These are phyloP conservation scores for Xanthoconium separans DNA, from an alignment of 1,284 basidiomycete genomes.

Conservation along the genomic window DNA sequence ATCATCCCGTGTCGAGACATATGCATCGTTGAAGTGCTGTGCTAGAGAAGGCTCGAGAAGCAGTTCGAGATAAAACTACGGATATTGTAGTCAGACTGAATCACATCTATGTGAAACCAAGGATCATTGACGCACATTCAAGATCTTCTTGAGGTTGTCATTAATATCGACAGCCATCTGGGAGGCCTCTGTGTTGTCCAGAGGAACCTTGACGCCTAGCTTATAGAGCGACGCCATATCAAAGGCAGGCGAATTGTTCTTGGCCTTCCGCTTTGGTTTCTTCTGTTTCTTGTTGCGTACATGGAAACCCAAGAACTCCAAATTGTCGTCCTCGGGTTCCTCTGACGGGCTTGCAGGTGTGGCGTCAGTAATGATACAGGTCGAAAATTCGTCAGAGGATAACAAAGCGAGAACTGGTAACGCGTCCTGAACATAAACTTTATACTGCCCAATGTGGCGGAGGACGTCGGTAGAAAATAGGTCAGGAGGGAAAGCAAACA, in stretches of 20 bases:
- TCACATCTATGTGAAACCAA: not conserved
- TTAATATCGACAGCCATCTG: constrained; percentile 21
- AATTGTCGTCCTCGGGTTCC: constrained; percentile 3
- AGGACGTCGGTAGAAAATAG: constrained; percentile 8
- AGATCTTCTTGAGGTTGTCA: constrained; percentile 21
- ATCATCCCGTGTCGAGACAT: not conserved
- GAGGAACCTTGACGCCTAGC: constrained; percentile 28
- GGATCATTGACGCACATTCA: constrained; percentile 27
- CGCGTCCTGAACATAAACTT: constrained; percentile 22
- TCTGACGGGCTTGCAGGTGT: not conserved
- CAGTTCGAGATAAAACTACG: constrained; percentile 25
- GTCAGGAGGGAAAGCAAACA: constrained; percentile 22
- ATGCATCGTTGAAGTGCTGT: constrained; percentile 14
- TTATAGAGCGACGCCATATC: constrained; percentile 30
- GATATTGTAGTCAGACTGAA: not conserved
- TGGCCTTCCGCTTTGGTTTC: constrained; percentile 14
- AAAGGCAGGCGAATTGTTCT: constrained; percentile 4
- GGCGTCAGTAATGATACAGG: not conserved
- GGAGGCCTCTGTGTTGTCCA: constrained; percentile 21
- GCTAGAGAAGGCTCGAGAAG: constrained; percentile 21
- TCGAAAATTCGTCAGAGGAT: constrained; percentile 14
- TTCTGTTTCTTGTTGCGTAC: constrained; percentile 22
- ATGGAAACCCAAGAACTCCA: constrained; percentile 1
- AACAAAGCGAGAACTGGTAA: constrained; percentile 18
- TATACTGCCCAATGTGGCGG: constrained; percentile 18